Base-by-base conservation (phyloP, 169 alveolate genomes). In the Perkinsus marinus region DNA sequence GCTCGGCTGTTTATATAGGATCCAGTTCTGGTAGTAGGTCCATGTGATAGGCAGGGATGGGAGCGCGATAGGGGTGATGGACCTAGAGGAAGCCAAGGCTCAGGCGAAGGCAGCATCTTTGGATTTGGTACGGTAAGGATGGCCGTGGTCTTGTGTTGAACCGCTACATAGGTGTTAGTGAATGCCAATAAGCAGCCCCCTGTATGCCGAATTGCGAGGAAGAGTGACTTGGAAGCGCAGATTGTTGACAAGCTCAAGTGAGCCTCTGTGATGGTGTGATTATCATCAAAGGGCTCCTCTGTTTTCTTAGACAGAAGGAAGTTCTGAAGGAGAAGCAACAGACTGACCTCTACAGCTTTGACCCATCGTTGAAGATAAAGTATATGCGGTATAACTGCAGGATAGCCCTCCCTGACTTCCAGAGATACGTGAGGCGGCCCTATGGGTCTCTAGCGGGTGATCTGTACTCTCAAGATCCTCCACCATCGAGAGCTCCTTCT, bases 371-470 rank as follows among this genome's bases (percentile, higher is more conserved):
- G 43, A 46, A 46, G 90, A 39, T 91, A 30, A 68, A 68, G 90
- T n/a, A 22, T 30, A 43, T 91, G 79, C 93, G 93, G 10, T 37
- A 68, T 6, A 69, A 39, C 90, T 92, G 93, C 43, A 39, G 43
- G 39, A 39, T 41, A n/a, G 92, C 46, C 30, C 68, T 38, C 30
- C 43, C 69, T 17, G 93, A 91, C 90, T 69, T 69, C 79, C 46
- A 37, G 39, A 69, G 93, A 39, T 57, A 57, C 22, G 79, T 57
- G 22, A 57, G 79, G 22, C 22, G 17, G 68, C n/a, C 3, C 46
- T 41, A 3, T 41, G 22, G 79, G 22, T 2, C 22, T 2, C 3
- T 16, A 26, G 79, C 5, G 34, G 79, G 7, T 26, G 22, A 57
- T 2, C 46, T 57, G 34, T 57, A 16, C 7, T n/a, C n/a, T 19